These are phyloP conservation scores for Martensiomyces pterosporus DNA, from an alignment of 192 early-diverging fungal species.

Conservation along the genomic window DNA sequence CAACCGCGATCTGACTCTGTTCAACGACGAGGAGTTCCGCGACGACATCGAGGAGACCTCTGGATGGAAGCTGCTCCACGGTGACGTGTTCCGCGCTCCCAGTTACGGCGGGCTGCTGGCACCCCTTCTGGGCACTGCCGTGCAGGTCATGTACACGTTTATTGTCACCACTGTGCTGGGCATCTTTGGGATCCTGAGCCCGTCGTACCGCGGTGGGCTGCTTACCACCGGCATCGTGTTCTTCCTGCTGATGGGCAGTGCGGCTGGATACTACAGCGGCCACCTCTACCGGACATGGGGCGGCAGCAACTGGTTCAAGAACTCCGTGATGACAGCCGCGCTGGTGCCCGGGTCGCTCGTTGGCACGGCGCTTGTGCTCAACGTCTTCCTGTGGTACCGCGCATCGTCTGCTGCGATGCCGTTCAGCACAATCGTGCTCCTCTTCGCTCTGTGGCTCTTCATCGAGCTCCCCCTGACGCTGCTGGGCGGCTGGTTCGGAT, in stretches of 20 bases:
- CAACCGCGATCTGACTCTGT: conserved; percentile 55
- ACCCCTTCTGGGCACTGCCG: conserved; percentile 66
- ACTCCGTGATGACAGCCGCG: conserved; percentile 59
- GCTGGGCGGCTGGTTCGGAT: conserved; percentile 85
- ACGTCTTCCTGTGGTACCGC: conserved; percentile 81
- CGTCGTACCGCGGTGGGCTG: conserved; percentile 63
- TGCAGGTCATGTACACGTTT: conserved; percentile 61
- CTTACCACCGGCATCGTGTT: conserved; percentile 52
- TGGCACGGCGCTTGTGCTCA: conserved; percentile 63
- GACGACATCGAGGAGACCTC: conserved; percentile 67
- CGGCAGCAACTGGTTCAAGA: conserved; percentile 65
- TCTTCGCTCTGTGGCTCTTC: conserved; percentile 76
- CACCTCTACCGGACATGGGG: conserved; percentile 69
- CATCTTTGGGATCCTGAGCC: conserved; percentile 57
- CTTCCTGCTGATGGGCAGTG: conserved; percentile 54
- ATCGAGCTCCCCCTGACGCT: conserved; percentile 77
- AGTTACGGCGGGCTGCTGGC: conserved; percentile 61
- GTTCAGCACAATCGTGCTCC: conserved; percentile 76
- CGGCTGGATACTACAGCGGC: conserved; percentile 65
- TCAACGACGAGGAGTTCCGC: conserved; percentile 47
- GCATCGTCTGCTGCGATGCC: conserved; percentile 89
- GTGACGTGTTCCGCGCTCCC: conserved; percentile 73
- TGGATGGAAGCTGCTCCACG: conserved; percentile 75
- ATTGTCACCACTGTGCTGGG: conserved; percentile 54
- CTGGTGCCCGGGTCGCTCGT: conserved; percentile 61